These are phyloP conservation scores for Pythium rishiriense DNA, from an alignment of 352 stramenopile genomes.

Conservation along the genomic window DNA sequence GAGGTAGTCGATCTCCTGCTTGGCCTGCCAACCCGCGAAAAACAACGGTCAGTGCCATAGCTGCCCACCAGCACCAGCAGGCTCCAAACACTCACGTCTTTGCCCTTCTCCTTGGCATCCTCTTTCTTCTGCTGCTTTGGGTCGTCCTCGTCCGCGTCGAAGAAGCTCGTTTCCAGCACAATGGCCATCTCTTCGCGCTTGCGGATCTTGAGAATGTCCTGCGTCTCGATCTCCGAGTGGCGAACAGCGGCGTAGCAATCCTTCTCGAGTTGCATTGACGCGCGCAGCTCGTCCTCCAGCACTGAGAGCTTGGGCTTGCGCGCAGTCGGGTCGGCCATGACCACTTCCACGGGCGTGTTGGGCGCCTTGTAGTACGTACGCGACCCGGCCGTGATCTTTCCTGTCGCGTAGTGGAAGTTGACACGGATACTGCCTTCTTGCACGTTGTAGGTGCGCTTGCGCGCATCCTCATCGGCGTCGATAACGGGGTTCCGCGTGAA, in stretches of 20 bases:
- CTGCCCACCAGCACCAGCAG: not conserved
- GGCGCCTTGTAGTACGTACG: constrained; percentile 81
- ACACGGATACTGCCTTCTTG: constrained; percentile 88
- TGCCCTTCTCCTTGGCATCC: constrained; percentile 61
- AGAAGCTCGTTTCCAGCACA: constrained; percentile 83
- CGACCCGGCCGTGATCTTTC: constrained; percentile 88
- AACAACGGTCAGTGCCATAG: not conserved
- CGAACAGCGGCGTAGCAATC: constrained; percentile 89
- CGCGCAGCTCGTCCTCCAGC: constrained; percentile 70
- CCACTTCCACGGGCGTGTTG: constrained; percentile 65
- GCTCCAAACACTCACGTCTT: constrained; percentile 45
- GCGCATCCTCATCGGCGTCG: constrained; percentile 75
- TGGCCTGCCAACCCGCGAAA: constrained; percentile 33
- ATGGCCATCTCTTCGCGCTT: constrained; percentile 89
- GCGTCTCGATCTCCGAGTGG: constrained; percentile 87
- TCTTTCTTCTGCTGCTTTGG: constrained; percentile 59
- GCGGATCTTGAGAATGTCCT: constrained; percentile 89
- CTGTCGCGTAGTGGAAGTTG: constrained; percentile 91
- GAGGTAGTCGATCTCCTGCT: constrained; percentile 91
- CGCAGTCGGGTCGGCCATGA: constrained; percentile 67
- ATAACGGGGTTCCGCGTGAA: constrained; percentile 67
- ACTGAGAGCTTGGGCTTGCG: constrained; percentile 72
- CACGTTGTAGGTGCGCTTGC: constrained; percentile 91
- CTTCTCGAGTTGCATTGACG: constrained; percentile 83
- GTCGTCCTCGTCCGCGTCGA: constrained; percentile 75